These are phyloP conservation scores for Leishmania guyanensis DNA, from an alignment of 208 protist genomes.

Conservation along the genomic window DNA sequence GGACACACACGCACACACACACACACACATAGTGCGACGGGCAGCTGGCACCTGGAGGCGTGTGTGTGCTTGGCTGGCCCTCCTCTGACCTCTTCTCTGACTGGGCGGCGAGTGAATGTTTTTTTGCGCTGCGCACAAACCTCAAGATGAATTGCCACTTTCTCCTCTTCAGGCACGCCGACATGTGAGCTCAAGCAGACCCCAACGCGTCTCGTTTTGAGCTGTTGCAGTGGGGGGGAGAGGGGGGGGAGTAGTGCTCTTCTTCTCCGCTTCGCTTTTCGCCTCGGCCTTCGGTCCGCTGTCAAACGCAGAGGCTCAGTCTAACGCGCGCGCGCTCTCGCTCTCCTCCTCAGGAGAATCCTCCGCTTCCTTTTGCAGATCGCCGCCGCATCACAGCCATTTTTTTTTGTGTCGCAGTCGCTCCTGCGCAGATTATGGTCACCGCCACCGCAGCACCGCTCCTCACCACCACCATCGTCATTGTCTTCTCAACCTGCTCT, in stretches of 20 bases:
- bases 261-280: too few species aligned
- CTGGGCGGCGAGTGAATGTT: not conserved
- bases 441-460: not conserved
- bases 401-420: not conserved
- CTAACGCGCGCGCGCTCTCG: not conserved
- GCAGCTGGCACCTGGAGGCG: not conserved
- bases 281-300: too few species aligned
- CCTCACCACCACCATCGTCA: too few species aligned
- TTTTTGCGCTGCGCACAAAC: not conserved
- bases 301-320: not conserved
- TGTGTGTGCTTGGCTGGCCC: not conserved
- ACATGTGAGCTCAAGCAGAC: too few species aligned
- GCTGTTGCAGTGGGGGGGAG: too few species aligned
- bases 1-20: not conserved
- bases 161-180: too few species aligned
- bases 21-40: not conserved
- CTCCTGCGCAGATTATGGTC: not conserved
- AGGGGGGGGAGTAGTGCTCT: too few species aligned
- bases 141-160: not conserved
- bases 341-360: not conserved
- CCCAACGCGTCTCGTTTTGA: too few species aligned
- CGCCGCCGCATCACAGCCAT: not conserved
- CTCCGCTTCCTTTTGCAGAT: not conserved
- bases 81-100: not conserved
- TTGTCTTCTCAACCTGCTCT: not conserved